Evolutionary conservation across 768 basidiomycete species (phyloP).

Genomic region (Glaciozyma antarctica): DNA sequence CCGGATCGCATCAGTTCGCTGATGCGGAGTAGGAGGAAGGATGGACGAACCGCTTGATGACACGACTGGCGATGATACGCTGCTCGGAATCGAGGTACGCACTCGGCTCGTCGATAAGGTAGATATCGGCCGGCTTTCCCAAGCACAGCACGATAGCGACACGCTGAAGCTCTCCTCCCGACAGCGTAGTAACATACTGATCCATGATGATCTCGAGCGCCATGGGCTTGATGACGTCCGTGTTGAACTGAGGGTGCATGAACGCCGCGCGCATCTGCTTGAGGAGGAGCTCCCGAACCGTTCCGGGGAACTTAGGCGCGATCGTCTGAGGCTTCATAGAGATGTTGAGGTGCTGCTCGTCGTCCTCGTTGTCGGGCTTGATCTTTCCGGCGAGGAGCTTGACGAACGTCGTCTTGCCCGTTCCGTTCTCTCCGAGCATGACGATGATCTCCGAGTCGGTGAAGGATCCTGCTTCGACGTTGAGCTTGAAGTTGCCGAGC

Average conservation of each 20-base stretch:
- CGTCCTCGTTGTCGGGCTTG: slow-evolving; percentile 59
- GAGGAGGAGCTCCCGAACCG: slow-evolving; percentile 85
- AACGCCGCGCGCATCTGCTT: slow-evolving; percentile 91
- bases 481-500: slow-evolving; percentile 86
- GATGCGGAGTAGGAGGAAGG: no score
- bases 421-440: slow-evolving; percentile 98
- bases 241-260: slow-evolving; percentile 99
- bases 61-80: slow-evolving; percentile 94
- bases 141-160: slow-evolving; percentile 92
- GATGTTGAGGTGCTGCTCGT: slow-evolving; percentile 65
- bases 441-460: slow-evolving; percentile 99
- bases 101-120: slow-evolving; percentile 85
- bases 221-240: slow-evolving; percentile 97
- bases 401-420: slow-evolving; percentile 94
- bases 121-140: slow-evolving; percentile 63
- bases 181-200: slow-evolving; percentile 94
- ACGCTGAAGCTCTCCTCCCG: slow-evolving; percentile 95
- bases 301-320: slow-evolving; percentile 92
- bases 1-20: background rate
- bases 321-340: slow-evolving; percentile 98
- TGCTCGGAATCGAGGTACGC: slow-evolving; percentile 98
- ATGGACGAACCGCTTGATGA: slow-evolving; percentile 71
- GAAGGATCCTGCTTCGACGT: slow-evolving; percentile 78
- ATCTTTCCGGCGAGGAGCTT: slow-evolving; percentile 82
- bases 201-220: slow-evolving; percentile 87